phyloP scores from a whole-genome alignment of 257 asterid species.

The Salvia rosmarinus region DNA sequence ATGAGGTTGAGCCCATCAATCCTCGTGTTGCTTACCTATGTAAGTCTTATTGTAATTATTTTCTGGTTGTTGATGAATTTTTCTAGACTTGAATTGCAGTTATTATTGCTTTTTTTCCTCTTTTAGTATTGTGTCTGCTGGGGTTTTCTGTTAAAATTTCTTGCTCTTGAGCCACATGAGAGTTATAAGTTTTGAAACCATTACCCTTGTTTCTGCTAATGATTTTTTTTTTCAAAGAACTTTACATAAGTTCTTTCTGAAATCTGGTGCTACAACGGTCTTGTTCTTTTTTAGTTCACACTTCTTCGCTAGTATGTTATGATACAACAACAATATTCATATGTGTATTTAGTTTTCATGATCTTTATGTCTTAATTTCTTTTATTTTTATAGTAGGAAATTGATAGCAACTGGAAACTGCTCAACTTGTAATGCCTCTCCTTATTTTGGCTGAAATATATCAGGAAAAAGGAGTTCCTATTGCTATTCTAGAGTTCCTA shows the following conservation, averaged over 20 bases:
- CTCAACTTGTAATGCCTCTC: conserved; percentile 13
- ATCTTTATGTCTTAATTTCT: not conserved
- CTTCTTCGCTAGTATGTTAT: not conserved
- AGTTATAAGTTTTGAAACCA: not conserved
- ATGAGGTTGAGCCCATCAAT: conserved; percentile 88
- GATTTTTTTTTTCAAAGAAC: not conserved
- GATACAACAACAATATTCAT: not conserved
- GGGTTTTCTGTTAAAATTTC: not conserved
- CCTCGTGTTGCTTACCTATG: conserved; percentile 96
- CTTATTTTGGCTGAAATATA: not conserved
- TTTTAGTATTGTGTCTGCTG: not conserved
- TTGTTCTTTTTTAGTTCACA: not conserved
- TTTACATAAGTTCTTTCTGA: not conserved
- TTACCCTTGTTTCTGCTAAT: not conserved
- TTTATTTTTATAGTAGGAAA: too few species aligned
- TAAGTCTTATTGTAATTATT: conserved; percentile 47
- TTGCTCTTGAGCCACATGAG: conserved; percentile 23
- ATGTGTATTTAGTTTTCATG: not conserved
- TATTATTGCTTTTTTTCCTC: not conserved
- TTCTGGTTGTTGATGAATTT: not conserved
- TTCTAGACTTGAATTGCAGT: conserved; percentile 17
- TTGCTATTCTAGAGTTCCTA: not conserved
- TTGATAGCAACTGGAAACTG: not conserved
- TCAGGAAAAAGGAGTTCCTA: not conserved
- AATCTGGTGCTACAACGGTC: not conserved